phyloP scores from a whole-genome alignment of 495 filamentous ascomycete species.

The Aspergillus olivimuriae region DNA sequence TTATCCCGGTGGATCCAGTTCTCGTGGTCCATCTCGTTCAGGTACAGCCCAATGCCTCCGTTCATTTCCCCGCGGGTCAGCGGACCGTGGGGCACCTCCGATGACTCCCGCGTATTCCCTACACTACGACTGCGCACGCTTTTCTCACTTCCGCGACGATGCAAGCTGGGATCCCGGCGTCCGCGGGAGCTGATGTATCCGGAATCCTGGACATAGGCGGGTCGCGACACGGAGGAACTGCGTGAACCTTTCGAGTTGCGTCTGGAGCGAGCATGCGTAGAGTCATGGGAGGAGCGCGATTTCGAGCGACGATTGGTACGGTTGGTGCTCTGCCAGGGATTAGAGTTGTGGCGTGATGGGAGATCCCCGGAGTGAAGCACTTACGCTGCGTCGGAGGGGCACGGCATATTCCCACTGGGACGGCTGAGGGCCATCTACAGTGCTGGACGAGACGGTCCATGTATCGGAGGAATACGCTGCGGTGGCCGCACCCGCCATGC shows the following conservation, averaged over 20 bases:
- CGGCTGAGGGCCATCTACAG: slow-evolving; percentile 21
- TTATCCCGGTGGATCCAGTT: slow-evolving; percentile 97
- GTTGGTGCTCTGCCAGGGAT: no score
- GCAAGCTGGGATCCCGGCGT: slow-evolving; percentile 43
- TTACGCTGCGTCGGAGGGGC: slow-evolving; percentile 37
- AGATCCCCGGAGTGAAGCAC: slow-evolving; percentile 8
- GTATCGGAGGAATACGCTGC: slow-evolving; percentile 36
- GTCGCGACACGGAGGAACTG: slow-evolving; percentile 35
- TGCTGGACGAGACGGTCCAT: slow-evolving; percentile 31
- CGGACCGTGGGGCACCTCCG: slow-evolving; percentile 13
- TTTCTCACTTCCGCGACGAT: slow-evolving; percentile 45
- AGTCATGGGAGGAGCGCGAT: slow-evolving; percentile 34
- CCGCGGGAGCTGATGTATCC: slow-evolving; percentile 23
- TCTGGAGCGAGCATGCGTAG: slow-evolving; percentile 21
- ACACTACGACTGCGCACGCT: slow-evolving; percentile 40
- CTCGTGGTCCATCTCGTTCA: slow-evolving; percentile 31
- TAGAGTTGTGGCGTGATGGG: no score
- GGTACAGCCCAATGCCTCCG: slow-evolving; percentile 4
- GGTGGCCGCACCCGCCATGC: slow-evolving; percentile 42
- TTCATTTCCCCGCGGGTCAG: slow-evolving; percentile 13
- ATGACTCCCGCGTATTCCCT: slow-evolving; percentile 16
- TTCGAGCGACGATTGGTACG: slow-evolving; percentile 24
- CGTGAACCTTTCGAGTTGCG: slow-evolving; percentile 36
- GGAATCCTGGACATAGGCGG: slow-evolving; percentile 23
- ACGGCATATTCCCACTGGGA: slow-evolving; percentile 43